Conservation (phyloP, 306 rosid species). For the Cicer chorassanicum region DNA sequence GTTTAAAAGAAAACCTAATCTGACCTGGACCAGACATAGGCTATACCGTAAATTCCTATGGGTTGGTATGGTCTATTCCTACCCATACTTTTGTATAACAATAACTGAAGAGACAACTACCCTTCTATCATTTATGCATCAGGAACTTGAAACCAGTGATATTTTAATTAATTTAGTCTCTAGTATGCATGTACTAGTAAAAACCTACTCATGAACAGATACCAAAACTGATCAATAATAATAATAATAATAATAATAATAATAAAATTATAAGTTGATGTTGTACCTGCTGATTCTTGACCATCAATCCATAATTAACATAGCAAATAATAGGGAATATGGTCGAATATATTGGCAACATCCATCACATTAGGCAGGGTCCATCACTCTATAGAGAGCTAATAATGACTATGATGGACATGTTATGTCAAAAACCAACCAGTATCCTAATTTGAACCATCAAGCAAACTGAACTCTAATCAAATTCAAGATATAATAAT, state of each 20-base stretch:
- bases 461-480: conserved; percentile 5
- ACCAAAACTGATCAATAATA: conserved; percentile 20
- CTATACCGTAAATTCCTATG: too few species aligned
- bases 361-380: conserved; percentile 22
- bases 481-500: conserved; percentile 6
- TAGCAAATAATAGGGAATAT: conserved; percentile 8
- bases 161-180: not conserved
- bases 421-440: conserved; percentile 23
- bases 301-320: conserved; percentile 24
- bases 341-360: conserved; percentile 9
- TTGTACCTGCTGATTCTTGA: conserved; percentile 14
- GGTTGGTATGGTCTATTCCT: too few species aligned
- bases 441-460: conserved; percentile 11
- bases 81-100: not conserved
- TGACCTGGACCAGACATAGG: too few species aligned
- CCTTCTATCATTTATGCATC: conserved; percentile 13
- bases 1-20: too few species aligned
- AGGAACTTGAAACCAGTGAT: conserved; percentile 9
- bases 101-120: conserved; percentile 25
- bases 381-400: not conserved
- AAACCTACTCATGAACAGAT: conserved; percentile 20
- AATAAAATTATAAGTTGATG: conserved; percentile 26
- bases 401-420: not conserved
- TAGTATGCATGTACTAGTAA: not conserved
- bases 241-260: conserved; percentile 14